Evolutionary conservation across 2,329 filamentous ascomycete species (phyloP), one percentile per base, ranked within the genome.

Genomic region (Penicillium sp.): DNA sequence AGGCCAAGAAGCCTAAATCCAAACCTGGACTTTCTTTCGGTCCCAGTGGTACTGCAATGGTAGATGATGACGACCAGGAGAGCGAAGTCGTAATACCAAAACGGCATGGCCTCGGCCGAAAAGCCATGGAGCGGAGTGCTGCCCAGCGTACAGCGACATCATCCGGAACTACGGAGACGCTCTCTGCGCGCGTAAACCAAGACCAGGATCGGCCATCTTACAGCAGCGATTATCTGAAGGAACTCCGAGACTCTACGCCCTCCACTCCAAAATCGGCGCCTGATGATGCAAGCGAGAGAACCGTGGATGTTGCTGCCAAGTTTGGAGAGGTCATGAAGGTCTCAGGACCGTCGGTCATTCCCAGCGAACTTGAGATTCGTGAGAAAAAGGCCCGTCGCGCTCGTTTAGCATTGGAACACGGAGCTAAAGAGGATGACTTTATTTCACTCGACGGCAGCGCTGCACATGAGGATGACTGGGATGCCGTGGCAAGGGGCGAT

Each of bases 321-420:
- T 73, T 74, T 45, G 70, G 68, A 12, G 65, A 70, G 30, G 36
- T 67, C 2, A 59, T 47, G 59, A 54, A 52, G 18, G 51, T 51
- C 22, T 42, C 58, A 4, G 57, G 44, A 4, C 61, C 51, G 35
- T 61, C 67, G 20, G 54, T 70, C 4, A 88, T 95, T 47, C 80
- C 90, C 2, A 88, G 83, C 2, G 84, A 89, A 44, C 78, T 84
- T 2, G 85, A 95, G 57, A 94, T 96, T 34, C 77, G 76, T 17
- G 89, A 94, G 65, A 93, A 89, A 69, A 96, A 95, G 64, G 85
- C 87, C 43, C 79, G 92, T 2, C 78, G 90, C 11, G 83, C 84
- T n/a, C 80, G 90, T 1, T 64, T 93, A 8, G 89, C 88, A 0
- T 74, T 79, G 36, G 80, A 88, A 54, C 67, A 84, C 15, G 42